Evolutionary conservation across 2,329 filamentous ascomycete genomes (phyloP), one percentile per base, ranked within the genome.

Genomic region (Penicillium sp.): DNA sequence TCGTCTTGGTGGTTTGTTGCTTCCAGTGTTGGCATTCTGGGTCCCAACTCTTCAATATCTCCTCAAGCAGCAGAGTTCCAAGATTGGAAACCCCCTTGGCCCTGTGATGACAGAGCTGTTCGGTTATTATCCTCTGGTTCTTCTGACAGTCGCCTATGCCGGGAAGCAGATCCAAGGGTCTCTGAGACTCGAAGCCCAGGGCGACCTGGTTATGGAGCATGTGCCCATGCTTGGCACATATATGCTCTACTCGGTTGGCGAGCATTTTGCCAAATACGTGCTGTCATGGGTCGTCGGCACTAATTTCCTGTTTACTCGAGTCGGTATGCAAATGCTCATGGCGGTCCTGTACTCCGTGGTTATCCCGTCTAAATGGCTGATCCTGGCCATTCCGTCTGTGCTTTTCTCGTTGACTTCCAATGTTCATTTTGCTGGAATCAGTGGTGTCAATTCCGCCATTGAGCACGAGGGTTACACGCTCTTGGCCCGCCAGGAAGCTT

Each of bases 401-500:
- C 66, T 73, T 10, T 72, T 76, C 64, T 84, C 86, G 0, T 74
- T 83, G 27, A 74, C 85, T 30, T 77, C 84, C 45, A 96, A 96
- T 67, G 80, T 84, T 0, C 90, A 95, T 65, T 74, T 88, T 42
- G 80, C 76, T 57, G 82, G 83, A 0, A 82, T 83, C 0, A 68
- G 74, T 1, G 71, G 77, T 0, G 73, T 93, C 31, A 92, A 95
- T 63, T 72, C 73, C 4, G 84, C 81, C 0, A 73, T 97, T 36
- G 71, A 75, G 16, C 69, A 76, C 1, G 77, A 86, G 30, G 82
- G 86, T 13, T 97, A 86, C 79, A 80, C 81, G 1, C 72, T 97
- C 1, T 67, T 97, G 37, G 91, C 90, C 40, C 84, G 93, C 10
- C 79, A 81, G 57, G 93, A 97, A 69, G 95, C 90, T 0, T 71